Percentiles rank a stretch among this genome's conserved stretches.
Conservation (phyloP, 2,329 filamentous ascomycete species). For the Phyllosticta capitalensis region DNA sequence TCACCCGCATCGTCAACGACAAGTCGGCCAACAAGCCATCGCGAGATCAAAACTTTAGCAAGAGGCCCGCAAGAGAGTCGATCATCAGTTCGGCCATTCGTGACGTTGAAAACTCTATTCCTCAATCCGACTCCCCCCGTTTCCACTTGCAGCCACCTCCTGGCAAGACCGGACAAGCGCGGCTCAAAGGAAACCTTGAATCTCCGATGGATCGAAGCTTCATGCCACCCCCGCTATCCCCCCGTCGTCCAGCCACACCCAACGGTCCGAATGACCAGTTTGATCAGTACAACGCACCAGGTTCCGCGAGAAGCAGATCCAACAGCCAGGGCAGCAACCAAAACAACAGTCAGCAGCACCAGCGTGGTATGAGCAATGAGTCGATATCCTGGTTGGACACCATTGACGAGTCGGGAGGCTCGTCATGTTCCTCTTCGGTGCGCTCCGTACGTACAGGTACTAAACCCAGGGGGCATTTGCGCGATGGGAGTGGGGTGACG, state of each 20-base stretch:
- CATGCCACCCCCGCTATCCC: slow-evolving; percentile 63
- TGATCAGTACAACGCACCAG: slow-evolving; percentile 16
- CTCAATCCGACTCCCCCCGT: slow-evolving; percentile 12
- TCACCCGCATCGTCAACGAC: slow-evolving; percentile 43
- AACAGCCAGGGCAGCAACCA: slow-evolving; percentile 3
- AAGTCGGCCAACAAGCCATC: slow-evolving; percentile 18
- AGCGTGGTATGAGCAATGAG: slow-evolving; percentile 59
- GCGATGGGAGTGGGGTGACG: slow-evolving; percentile 59
- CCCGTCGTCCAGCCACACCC: slow-evolving; percentile 47
- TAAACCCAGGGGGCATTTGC: slow-evolving; percentile 59
- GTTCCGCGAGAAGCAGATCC: slow-evolving; percentile 5
- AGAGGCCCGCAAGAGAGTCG: slow-evolving; percentile 21
- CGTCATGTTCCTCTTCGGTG: slow-evolving; percentile 62
- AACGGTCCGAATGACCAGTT: slow-evolving; percentile 17
- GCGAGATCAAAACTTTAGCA: not conserved
- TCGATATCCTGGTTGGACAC: slow-evolving; percentile 91
- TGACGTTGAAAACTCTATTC: slow-evolving; percentile 29
- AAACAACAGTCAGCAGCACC: slow-evolving; percentile 11
- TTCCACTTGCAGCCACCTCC: not conserved
- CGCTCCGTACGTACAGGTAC: slow-evolving; percentile 70
- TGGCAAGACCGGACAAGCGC: slow-evolving; percentile 13
- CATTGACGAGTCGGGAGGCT: slow-evolving; percentile 81
- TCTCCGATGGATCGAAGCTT: slow-evolving; percentile 49
- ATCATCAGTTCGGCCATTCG: slow-evolving; percentile 33
- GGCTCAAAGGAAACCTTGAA: slow-evolving; percentile 21